Conservation (phyloP, 2,329 filamentous ascomycete species). For the Rhynchosporium graminicola region DNA sequence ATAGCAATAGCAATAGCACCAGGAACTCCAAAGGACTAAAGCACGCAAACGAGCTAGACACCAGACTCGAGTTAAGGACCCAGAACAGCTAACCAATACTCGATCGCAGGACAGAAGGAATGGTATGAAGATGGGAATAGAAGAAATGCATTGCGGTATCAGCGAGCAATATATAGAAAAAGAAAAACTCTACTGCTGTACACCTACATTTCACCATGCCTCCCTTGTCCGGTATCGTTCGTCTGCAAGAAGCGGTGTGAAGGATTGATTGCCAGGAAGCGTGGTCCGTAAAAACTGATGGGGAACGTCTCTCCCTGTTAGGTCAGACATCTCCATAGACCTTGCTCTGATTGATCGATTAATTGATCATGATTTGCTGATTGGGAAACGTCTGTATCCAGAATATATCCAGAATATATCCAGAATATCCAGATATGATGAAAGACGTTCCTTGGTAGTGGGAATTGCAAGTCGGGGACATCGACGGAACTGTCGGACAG, state of each 20-base stretch:
- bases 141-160: neutral
- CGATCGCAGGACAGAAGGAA: neutral
- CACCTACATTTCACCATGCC: slow-evolving; percentile 13
- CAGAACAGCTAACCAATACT: slow-evolving; percentile 3
- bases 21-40: slow-evolving; percentile 4
- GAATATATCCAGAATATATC: neutral
- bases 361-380: neutral
- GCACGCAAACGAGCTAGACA: slow-evolving; percentile 5
- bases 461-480: slow-evolving; percentile 3
- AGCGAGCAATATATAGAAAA: slow-evolving; percentile 11
- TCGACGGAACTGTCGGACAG: slow-evolving; percentile 1
- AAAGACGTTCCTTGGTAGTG: neutral
- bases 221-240: neutral
- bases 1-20: neutral
- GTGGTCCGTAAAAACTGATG: slow-evolving; percentile 17
- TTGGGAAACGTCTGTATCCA: too few species aligned
- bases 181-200: slow-evolving; percentile 9
- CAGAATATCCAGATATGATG: slow-evolving; percentile 8
- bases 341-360: neutral
- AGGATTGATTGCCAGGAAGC: neutral
- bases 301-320: neutral
- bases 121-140: neutral
- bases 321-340: slow-evolving; percentile 1
- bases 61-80: neutral
- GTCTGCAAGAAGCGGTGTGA: slow-evolving; percentile 23